Evolutionary conservation across 2,329 filamentous ascomycete genomes (phyloP).

Genomic region (Neophaeococcomyces aloes): DNA sequence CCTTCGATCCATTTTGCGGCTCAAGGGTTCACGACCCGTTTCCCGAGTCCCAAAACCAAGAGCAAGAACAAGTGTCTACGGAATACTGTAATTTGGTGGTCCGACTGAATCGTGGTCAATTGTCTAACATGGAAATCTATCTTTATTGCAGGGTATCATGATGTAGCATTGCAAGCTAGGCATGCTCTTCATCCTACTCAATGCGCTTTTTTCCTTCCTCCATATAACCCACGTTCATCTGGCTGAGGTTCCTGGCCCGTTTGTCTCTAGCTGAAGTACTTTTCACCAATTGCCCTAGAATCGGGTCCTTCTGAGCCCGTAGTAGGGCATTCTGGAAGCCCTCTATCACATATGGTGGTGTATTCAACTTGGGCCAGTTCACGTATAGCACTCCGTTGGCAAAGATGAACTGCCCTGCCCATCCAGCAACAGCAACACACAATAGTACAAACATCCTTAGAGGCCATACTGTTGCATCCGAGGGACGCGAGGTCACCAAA

Average conservation of each 20-base stretch:
- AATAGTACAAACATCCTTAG: conserved; percentile 71
- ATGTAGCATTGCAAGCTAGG: background rate
- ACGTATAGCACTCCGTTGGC: conserved; percentile 88
- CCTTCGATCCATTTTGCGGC: no score
- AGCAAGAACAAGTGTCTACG: no score
- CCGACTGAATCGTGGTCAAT: no score
- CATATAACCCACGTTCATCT: conserved; percentile 67
- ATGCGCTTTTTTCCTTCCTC: conserved; percentile 99
- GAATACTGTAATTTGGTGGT: no score
- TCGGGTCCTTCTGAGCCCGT: conserved; percentile 68
- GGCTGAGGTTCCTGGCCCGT: conserved; percentile 76
- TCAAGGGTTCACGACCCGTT: no score
- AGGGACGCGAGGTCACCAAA: conserved; percentile 58
- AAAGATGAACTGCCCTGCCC: conserved; percentile 66
- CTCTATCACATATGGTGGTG: conserved; percentile 73
- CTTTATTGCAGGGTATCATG: no score
- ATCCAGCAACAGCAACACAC: conserved; percentile 60
- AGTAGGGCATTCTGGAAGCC: conserved; percentile 78
- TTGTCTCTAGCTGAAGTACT: conserved; percentile 35
- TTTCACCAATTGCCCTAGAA: conserved; percentile 64
- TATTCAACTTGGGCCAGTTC: conserved; percentile 96
- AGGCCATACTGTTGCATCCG: conserved; percentile 67
- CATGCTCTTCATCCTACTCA: conserved; percentile 45
- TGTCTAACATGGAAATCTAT: no score
- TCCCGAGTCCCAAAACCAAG: no score